Conservation (phyloP, 1,284 basidiomycete species). For the Malassezia nana region DNA sequence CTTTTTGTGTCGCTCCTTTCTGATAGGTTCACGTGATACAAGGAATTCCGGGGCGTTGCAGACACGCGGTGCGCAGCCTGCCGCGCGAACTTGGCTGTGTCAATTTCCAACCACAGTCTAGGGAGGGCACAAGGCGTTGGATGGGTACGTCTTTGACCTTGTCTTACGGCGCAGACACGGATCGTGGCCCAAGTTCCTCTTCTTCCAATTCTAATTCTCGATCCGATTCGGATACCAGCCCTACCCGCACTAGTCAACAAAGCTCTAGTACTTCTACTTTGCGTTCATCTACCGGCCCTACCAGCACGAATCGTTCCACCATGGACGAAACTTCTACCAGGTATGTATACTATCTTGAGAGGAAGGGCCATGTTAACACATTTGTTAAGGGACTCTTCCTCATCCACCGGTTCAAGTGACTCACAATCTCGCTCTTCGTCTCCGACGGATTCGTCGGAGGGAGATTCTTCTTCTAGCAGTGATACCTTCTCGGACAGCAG, state of each 20-base stretch:
- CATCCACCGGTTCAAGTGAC: background rate
- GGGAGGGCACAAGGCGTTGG: background rate
- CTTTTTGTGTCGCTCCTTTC: background rate
- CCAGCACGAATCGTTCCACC: background rate
- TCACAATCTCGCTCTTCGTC: background rate
- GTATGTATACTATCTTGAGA: background rate
- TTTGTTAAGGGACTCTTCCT: background rate
- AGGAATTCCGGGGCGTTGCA: conserved; percentile 6
- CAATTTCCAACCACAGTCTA: background rate
- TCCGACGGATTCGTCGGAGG: too few relatives aligned
- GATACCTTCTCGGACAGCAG: background rate
- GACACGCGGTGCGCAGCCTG: background rate
- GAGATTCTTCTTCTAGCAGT: background rate
- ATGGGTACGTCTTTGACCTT: background rate
- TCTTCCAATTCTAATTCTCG: background rate
- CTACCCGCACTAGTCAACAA: background rate
- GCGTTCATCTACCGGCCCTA: background rate
- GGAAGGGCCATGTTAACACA: background rate
- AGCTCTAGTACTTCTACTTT: background rate
- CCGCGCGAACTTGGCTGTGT: background rate
- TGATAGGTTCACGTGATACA: background rate
- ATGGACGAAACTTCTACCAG: background rate
- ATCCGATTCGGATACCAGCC: background rate
- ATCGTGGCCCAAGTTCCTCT: background rate
- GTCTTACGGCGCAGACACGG: background rate